Base-by-base conservation (phyloP, 2,329 filamentous ascomycete species). In the Nectriaceae sp. region DNA sequence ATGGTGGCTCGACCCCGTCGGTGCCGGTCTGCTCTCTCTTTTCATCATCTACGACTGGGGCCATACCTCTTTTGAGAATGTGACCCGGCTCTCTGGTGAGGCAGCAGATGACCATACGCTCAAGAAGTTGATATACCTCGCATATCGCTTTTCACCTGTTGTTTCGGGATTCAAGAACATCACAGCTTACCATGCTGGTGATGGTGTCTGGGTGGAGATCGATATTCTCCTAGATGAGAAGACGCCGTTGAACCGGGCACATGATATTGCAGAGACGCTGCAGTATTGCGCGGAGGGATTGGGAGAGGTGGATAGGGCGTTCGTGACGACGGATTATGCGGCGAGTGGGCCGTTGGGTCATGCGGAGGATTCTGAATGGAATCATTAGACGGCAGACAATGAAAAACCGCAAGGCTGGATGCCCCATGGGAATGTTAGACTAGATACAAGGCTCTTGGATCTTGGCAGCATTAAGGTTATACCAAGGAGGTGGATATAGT, bases 41-140 rank as follows among this genome's bases (percentile, higher is more conserved):
- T 87, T 79, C 69, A 85, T 88, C 64, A 87, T 88, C 56, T 83
- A 80, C 65, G 85, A 88, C 67, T 88, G 84, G 85, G 78, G 78
- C 1, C 74, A 75, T 39, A 87, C 84, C 1, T 66, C 57, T 24
- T 67, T 68, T 22, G 55, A 57, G 18, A 66, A 68, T 22, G 61
- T 65, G 0, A 62, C 63, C 0, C 58, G 62, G 0, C 65, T 68
- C 1, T 67, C 65, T 0, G 65, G 65, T 8, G 65, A 68, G 49
- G 65, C 65, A 3, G 65, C 61, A 2, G 57, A 60, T 22, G 57
- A 63, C 18, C 50, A 61, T 24, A 64, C 60, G 3, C 46, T 65
- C 21, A 64, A 62, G 47, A 68, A 68, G 26, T 57, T 68, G 5
- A 63, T 60, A 1, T 68, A 66, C 36, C 56, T 68, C 1, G 65